A percentile compares a stretch with the other conserved stretches of the same genome.
Conservation (phyloP, 768 basidiomycete species). For the Lactarius quietus region DNA sequence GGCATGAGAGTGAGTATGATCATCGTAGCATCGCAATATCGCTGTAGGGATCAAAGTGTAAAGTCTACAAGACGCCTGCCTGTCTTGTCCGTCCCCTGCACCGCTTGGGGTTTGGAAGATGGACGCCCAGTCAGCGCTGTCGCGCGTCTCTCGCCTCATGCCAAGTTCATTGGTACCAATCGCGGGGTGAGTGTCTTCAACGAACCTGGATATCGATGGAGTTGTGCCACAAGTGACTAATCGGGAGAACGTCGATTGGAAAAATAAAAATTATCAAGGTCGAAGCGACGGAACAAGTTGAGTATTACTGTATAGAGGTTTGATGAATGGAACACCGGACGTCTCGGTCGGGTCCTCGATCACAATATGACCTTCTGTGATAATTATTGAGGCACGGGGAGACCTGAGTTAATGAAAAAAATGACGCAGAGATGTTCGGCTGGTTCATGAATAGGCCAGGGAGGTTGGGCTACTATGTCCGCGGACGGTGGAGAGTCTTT, state of each 20-base stretch:
- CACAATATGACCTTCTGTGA: neutral
- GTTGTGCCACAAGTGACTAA: neutral
- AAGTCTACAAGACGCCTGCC: neutral
- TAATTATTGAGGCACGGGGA: neutral
- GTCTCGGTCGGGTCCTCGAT: neutral
- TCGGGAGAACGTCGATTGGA: neutral
- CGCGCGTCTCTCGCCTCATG: neutral
- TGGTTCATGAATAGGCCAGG: neutral
- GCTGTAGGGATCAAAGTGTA: neutral
- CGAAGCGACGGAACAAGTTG: neutral
- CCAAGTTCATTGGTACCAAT: neutral
- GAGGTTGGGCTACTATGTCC: neutral
- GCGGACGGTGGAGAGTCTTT: neutral
- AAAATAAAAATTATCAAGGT: neutral
- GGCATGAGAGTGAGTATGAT: neutral
- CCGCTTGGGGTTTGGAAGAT: neutral
- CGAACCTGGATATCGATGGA: neutral
- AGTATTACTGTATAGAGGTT: neutral
- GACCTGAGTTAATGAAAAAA: neutral
- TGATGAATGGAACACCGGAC: neutral
- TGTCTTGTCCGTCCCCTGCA: neutral
- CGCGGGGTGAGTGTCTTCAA: neutral
- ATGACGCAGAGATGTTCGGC: neutral
- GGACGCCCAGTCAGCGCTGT: neutral
- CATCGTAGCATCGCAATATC: neutral